phyloP scores from a whole-genome alignment of 2,329 filamentous ascomycete genomes.

The Fusarium sp. region DNA sequence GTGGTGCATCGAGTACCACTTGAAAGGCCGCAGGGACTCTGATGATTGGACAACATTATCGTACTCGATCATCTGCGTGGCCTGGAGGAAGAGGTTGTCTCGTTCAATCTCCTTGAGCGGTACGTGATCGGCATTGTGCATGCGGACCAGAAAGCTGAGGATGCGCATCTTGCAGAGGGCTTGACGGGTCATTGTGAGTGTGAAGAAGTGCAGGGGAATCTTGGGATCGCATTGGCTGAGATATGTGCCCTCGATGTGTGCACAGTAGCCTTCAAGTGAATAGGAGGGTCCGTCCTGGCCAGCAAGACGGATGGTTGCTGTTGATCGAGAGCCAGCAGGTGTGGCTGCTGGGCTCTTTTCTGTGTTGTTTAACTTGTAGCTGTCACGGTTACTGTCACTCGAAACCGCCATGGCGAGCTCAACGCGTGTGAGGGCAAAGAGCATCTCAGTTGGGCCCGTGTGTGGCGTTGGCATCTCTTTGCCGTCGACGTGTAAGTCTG shows the following conservation, averaged over 20 bases:
- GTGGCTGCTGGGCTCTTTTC: conserved; percentile 43
- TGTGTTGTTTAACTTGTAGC: conserved; percentile 45
- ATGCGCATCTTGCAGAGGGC: conserved; percentile 69
- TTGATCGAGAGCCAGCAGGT: conserved; percentile 34
- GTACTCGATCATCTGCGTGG: conserved; percentile 69
- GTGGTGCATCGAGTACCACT: conserved; percentile 70
- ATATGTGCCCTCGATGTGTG: conserved; percentile 68
- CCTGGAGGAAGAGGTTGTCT: conserved; percentile 65
- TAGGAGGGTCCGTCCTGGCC: conserved; percentile 62
- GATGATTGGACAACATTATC: conserved; percentile 67
- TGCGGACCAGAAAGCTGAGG: conserved; percentile 64
- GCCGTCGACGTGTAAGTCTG: conserved; percentile 68
- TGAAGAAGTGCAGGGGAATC: conserved; percentile 70
- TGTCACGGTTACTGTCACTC: conserved; percentile 58
- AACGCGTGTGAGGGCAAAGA: conserved; percentile 68
- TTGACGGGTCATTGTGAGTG: conserved; percentile 67
- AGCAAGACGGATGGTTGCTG: conserved; percentile 59
- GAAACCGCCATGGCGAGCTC: conserved; percentile 68
- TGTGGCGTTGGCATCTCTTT: conserved; percentile 65
- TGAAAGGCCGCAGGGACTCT: conserved; percentile 63
- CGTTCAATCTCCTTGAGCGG: conserved; percentile 60
- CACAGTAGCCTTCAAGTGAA: conserved; percentile 65
- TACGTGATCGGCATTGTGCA: conserved; percentile 54
- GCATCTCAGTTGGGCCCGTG: conserved; percentile 68
- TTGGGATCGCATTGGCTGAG: conserved; percentile 68